Base-by-base conservation (phyloP, 108 stramenopile species). In the Cyclotella baltica region DNA sequence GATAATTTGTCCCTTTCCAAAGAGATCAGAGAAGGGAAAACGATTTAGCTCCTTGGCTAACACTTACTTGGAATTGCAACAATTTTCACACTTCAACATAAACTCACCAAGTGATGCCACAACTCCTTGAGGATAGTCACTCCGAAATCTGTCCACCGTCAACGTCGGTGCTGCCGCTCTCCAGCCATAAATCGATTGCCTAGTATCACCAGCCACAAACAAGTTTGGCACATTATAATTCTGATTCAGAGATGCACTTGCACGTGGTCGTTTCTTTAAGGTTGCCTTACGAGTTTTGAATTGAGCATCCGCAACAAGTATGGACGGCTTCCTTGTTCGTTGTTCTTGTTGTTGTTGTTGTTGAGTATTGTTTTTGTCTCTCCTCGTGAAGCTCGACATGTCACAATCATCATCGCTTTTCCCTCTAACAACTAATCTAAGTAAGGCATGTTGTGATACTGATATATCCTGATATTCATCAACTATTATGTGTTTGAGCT, bases 381-480 rank as follows among this genome's bases (percentile, higher is more conserved):
- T 23, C 15, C 2, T 18, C 19, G 16, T 29, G 8, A 25, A 55
- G 40, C 55, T 46, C 16, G 65, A 52, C 20, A 28, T 30, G 31
- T 19, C 55, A 56, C 30, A 66, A 19, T 85, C 76, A 13, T 83
- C 82, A 43, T 78, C 72, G 28, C 70, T 72, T 35, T 71, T 59
- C 22, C 87, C 87, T 27, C 81, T 53, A 0, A 85, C 68, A 15
- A 88, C 38, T 37, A 88, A 56, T 22, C 87, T 61, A 6, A 88
- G 76, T 35, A 88, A 70, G 25, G 81, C 72, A 37, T 83, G 87
- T 50, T 88, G 87, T 27, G 87, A 77, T 6, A 88, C 87, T 18
- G 82, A 83, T 51, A 88, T 67, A 80, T 88, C 87, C 73, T 88
- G 87, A 67, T 88, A 88, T 67, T 88, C 87, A 55, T 88, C 87